Evolutionary conservation across 176 grass and related monocot species (phyloP).

Genomic region (Leersia perrieri): DNA sequence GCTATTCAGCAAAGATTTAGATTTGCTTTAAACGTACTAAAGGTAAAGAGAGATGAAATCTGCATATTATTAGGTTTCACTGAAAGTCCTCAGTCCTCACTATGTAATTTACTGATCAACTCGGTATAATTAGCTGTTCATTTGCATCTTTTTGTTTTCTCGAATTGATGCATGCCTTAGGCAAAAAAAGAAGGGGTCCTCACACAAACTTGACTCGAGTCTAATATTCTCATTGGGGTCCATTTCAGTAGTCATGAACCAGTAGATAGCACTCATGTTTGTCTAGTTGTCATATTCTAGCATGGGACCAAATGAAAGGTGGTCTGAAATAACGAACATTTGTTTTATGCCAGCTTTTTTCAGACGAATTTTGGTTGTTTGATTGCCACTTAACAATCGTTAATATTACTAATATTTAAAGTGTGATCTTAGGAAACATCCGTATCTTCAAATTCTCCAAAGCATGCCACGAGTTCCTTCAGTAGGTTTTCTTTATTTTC

Average conservation of each 20-base stretch:
- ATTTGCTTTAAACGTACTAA: background rate
- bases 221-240: background rate
- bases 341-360: background rate
- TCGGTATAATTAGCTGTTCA: too few relatives aligned
- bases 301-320: constrained; percentile 14
- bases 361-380: constrained; percentile 4
- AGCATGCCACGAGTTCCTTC: constrained; percentile 16
- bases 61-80: background rate
- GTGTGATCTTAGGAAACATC: constrained; percentile 31
- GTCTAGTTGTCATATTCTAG: background rate
- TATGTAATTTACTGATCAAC: too few relatives aligned
- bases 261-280: background rate
- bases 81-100: too few relatives aligned
- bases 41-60: background rate
- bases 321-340: background rate
- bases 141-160: too few relatives aligned
- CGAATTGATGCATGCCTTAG: too few relatives aligned
- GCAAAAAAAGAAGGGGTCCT: too few relatives aligned
- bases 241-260: background rate
- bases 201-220: background rate
- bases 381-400: background rate
- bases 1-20: background rate
- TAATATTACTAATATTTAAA: background rate
- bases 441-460: background rate
- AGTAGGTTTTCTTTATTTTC: background rate